Evolutionary conservation across 495 filamentous ascomycete genomes (phyloP).

Genomic region (Annulohypoxylon stygium): DNA sequence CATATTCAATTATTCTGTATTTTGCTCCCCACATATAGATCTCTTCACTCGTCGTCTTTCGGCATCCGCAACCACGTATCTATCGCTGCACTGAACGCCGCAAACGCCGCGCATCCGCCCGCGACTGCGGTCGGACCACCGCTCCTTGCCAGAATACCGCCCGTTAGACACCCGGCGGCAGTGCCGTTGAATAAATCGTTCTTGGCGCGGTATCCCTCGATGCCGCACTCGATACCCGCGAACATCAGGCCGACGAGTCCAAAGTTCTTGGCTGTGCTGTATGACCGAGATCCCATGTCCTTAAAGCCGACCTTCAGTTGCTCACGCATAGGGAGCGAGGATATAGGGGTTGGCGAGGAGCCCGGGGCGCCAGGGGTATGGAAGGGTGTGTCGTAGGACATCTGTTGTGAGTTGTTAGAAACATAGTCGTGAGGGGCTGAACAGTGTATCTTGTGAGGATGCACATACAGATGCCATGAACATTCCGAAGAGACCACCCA

Average conservation of each 20-base stretch:
- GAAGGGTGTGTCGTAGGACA: slow-evolving; percentile 90
- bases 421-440: neutral
- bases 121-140: slow-evolving; percentile 92
- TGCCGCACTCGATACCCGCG: slow-evolving; percentile 92
- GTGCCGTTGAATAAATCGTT: slow-evolving; percentile 93
- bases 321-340: slow-evolving; percentile 80
- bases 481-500: slow-evolving; percentile 91
- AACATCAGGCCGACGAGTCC: slow-evolving; percentile 91
- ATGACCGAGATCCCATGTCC: slow-evolving; percentile 91
- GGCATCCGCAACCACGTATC: slow-evolving; percentile 87
- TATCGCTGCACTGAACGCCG: slow-evolving; percentile 94
- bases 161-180: slow-evolving; percentile 89
- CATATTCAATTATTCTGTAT: neutral
- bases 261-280: slow-evolving; percentile 92
- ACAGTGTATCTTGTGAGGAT: neutral
- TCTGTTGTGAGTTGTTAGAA: slow-evolving; percentile 64
- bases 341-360: slow-evolving; percentile 69
- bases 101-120: slow-evolving; percentile 92
- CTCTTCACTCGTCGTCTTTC: slow-evolving; percentile 64
- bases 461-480: slow-evolving; percentile 90
- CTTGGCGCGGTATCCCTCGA: slow-evolving; percentile 91
- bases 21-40: neutral
- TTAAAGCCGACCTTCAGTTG: slow-evolving; percentile 88
- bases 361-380: slow-evolving; percentile 71
- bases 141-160: slow-evolving; percentile 83